phyloP scores from a whole-genome alignment of 2,329 filamentous ascomycete species.

The Penicillium paneum region DNA sequence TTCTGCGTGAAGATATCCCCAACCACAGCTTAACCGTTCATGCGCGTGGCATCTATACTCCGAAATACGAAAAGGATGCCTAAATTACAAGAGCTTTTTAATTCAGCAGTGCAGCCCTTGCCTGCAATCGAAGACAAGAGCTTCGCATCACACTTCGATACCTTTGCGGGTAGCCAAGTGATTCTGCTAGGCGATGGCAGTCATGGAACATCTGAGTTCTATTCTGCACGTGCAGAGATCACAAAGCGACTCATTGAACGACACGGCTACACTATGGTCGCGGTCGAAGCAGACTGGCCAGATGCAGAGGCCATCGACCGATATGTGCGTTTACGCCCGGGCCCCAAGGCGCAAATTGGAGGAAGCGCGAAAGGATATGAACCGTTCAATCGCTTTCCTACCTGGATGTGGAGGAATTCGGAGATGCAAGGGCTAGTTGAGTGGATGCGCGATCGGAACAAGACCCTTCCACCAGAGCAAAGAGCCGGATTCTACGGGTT shows the following conservation, averaged over 20 bases:
- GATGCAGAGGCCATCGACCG: slow-evolving; percentile 52
- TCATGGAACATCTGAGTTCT: slow-evolving; percentile 57
- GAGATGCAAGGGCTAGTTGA: slow-evolving; percentile 52
- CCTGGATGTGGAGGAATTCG: slow-evolving; percentile 57
- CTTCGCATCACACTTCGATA: slow-evolving; percentile 45
- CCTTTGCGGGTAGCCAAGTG: slow-evolving; percentile 39
- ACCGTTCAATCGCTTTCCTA: slow-evolving; percentile 52
- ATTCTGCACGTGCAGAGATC: slow-evolving; percentile 50
- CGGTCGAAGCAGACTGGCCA: slow-evolving; percentile 55
- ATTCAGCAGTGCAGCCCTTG: slow-evolving; percentile 36
- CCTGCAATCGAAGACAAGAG: slow-evolving; percentile 34
- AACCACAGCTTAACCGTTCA: neutral
- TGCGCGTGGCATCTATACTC: slow-evolving; percentile 6
- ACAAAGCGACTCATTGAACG: slow-evolving; percentile 50
- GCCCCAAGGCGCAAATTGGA: slow-evolving; percentile 33
- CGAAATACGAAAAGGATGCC: slow-evolving; percentile 22
- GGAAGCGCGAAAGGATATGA: slow-evolving; percentile 29
- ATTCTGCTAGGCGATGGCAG: slow-evolving; percentile 48
- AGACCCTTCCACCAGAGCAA: slow-evolving; percentile 26
- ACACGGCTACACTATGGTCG: slow-evolving; percentile 52
- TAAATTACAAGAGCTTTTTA: slow-evolving; percentile 35
- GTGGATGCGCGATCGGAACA: slow-evolving; percentile 51
- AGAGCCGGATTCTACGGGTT: slow-evolving; percentile 49
- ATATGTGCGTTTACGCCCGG: slow-evolving; percentile 49
- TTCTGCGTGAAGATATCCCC: neutral